Evolutionary conservation across 78 protist genomes (phyloP).

Genomic region (Chrysochromulina parva): DNA sequence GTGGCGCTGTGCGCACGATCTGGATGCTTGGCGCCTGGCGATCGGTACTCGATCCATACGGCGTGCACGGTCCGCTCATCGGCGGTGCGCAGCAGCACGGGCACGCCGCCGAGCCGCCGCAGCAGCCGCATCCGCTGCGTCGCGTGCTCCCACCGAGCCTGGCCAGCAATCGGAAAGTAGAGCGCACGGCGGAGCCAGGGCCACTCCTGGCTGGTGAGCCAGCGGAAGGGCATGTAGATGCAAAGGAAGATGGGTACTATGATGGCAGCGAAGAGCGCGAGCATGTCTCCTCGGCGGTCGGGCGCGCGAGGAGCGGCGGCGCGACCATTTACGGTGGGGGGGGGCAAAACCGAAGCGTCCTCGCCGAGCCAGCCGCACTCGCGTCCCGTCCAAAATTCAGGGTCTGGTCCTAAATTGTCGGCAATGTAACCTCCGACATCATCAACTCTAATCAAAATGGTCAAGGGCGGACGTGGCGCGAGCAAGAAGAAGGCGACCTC

Average conservation of each 20-base stretch:
- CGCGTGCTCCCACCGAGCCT: background rate
- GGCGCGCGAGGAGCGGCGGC: too few species aligned
- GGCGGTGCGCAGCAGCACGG: background rate
- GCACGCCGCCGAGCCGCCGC: background rate
- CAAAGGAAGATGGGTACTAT: too few species aligned
- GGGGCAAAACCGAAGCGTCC: too few species aligned
- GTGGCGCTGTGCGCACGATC: too few species aligned
- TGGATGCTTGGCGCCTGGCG: too few species aligned
- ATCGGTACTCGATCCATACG: background rate
- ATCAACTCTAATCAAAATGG: background rate
- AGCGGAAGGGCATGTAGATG: background rate
- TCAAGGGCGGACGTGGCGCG: constrained; percentile 4
- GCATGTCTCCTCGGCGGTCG: too few species aligned
- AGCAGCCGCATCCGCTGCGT: background rate
- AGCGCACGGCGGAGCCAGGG: background rate
- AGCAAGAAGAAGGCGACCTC: constrained; percentile 24
- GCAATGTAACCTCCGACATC: too few species aligned
- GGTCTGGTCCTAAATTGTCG: too few species aligned
- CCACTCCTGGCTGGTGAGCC: background rate
- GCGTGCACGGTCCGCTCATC: background rate
- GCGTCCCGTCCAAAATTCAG: too few species aligned
- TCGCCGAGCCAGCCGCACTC: too few species aligned
- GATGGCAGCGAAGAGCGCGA: too few species aligned
- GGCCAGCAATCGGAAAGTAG: background rate
- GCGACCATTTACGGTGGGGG: too few species aligned